Evolutionary conservation across 495 filamentous ascomycete species (phyloP), one percentile per base, ranked within the genome.

Genomic region (Ascobolus immersus): DNA sequence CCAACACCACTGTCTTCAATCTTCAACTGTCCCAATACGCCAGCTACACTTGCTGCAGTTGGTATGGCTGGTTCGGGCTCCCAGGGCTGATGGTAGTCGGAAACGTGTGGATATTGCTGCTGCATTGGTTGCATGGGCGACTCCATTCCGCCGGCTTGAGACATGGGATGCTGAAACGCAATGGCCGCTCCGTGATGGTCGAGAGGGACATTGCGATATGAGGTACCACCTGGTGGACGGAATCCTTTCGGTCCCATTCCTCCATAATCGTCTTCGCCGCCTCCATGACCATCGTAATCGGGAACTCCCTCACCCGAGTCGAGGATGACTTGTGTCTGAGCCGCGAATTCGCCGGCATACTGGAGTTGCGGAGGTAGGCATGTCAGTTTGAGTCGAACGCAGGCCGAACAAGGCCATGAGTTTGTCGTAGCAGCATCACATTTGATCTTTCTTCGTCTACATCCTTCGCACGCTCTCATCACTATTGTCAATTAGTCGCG

Each of bases 371-470:
- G 86, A 32, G 82, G 81, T 22, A 90, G 73, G 49, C 86, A 99
- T 40, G 84, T 74, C 39, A 93, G 60, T 56, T 93, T 93, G 34
- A 94, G 58, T 31, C 86, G 72, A 32, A 77, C 71, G 50, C 86
- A 99, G 23, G 86, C 79, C 36, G 81, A 81, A 50, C 86, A 99
- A 8, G 86, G 86, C 86, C 86, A 99, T 17, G 80, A 76, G 55
- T 99, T 94, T 12, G 82, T 93, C 15, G 86, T 92, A 14, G 84
- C 86, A 36, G 86, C 82, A 60, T 99, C 86, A 51, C 86, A 99
- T 49, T 93, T 92, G 47, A 99, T 80, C 48, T 80, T 80, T 33
- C 74, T 62, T 53, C 80, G 71, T 38, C 86, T 64, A 46, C 86
- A 99, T 20, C 86, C 89, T 57, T 93, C 89, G 50, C 86, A 99